phyloP scores from a whole-genome alignment of 2,329 filamentous ascomycete genomes.

The Hypoxylon sp. region DNA sequence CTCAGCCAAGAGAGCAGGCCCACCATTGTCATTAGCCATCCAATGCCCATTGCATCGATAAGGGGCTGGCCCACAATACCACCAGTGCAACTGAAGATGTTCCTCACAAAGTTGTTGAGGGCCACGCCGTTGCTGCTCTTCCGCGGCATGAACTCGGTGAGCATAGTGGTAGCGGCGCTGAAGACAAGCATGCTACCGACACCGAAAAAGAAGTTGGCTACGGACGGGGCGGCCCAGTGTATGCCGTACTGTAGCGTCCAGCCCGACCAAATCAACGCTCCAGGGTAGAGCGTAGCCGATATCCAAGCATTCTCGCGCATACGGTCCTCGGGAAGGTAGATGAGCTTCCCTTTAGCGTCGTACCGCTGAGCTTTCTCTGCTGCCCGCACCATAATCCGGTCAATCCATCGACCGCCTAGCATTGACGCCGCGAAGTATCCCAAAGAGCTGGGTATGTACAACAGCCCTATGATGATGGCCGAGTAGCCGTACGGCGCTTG shows the following conservation, averaged over 20 bases:
- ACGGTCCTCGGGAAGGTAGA: conserved; percentile 82
- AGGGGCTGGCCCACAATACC: conserved; percentile 77
- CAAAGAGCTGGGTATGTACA: conserved; percentile 81
- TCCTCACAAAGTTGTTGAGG: conserved; percentile 84
- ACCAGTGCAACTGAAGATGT: conserved; percentile 81
- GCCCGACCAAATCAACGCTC: conserved; percentile 79
- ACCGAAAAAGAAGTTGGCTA: conserved; percentile 81
- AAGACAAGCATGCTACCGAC: conserved; percentile 84
- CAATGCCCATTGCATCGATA: conserved; percentile 77
- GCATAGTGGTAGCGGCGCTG: conserved; percentile 80
- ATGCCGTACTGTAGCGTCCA: conserved; percentile 77
- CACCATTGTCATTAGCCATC: conserved; percentile 78
- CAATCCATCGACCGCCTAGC: conserved; percentile 81
- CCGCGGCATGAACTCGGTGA: conserved; percentile 85
- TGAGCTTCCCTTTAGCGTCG: conserved; percentile 73
- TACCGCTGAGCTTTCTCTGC: conserved; percentile 77
- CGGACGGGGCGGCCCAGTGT: conserved; percentile 71
- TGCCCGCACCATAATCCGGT: conserved; percentile 82
- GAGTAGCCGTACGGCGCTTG: conserved; percentile 75
- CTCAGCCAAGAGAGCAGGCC: conserved; percentile 67
- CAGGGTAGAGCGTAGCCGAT: conserved; percentile 76
- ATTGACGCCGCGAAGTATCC: conserved; percentile 79
- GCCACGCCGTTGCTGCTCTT: conserved; percentile 79
- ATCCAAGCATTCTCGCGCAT: conserved; percentile 87
- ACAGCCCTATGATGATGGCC: conserved; percentile 76